Conservation (phyloP, 2,329 filamentous ascomycete species). For the Colletotrichum siamense region DNA sequence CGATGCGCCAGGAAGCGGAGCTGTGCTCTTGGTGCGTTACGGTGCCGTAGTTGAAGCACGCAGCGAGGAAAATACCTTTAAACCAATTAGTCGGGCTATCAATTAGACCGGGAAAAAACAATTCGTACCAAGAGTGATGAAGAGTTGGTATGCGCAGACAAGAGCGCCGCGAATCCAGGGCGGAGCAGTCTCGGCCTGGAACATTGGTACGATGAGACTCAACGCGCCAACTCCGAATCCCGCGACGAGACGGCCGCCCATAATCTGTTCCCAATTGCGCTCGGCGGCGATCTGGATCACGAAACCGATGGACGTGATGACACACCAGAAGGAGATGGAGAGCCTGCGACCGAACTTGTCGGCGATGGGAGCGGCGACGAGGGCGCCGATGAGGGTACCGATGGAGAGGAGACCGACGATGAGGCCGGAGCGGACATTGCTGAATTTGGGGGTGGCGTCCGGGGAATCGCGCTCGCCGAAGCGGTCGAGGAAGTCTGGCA, state of each 20-base stretch:
- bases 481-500: constrained; percentile 59
- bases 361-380: constrained; percentile 66
- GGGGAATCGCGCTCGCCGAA: constrained; percentile 48
- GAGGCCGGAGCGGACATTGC: constrained; percentile 59
- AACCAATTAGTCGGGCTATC: background rate
- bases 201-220: constrained; percentile 73
- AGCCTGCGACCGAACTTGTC: constrained; percentile 68
- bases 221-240: constrained; percentile 72
- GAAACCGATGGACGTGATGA: constrained; percentile 68
- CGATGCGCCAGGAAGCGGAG: constrained; percentile 65
- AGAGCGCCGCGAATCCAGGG: constrained; percentile 70
- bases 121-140: constrained; percentile 74
- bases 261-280: constrained; percentile 67
- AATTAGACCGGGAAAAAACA: constrained; percentile 52
- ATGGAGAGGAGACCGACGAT: constrained; percentile 65
- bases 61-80: background rate
- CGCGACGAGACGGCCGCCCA: constrained; percentile 68
- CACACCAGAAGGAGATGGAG: constrained; percentile 66
- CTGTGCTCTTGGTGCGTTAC: constrained; percentile 45
- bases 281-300: constrained; percentile 68
- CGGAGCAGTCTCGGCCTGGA: constrained; percentile 74
- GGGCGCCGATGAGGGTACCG: constrained; percentile 65
- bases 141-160: constrained; percentile 72
- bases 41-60: constrained; percentile 64
- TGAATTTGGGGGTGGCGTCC: constrained; percentile 50